Percentiles rank a stretch among this genome's conserved stretches.
Evolutionary conservation across 768 basidiomycete genomes (phyloP).

Genomic region (Tricholoma hemisulphureum): DNA sequence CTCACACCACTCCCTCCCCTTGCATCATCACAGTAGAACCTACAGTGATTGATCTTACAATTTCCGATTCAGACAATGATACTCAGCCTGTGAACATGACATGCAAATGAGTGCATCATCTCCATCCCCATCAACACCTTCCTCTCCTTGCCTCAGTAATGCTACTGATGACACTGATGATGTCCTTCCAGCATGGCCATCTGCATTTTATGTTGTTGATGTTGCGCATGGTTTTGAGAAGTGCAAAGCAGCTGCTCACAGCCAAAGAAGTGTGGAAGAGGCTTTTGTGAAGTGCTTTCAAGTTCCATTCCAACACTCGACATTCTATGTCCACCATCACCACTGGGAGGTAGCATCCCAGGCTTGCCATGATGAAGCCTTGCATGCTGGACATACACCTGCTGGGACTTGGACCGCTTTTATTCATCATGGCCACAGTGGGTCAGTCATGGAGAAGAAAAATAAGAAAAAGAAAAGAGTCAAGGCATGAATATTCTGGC

Average conservation of each 20-base stretch:
- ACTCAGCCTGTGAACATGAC: not conserved
- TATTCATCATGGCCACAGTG: not conserved
- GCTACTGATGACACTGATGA: not conserved
- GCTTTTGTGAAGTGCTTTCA: not conserved
- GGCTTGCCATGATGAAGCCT: not conserved
- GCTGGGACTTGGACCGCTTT: not conserved
- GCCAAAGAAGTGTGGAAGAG: not conserved
- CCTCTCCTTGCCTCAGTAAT: not conserved
- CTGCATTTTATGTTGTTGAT: not conserved
- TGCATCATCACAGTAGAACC: not conserved
- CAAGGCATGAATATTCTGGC: too few relatives aligned
- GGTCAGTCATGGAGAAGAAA: not conserved
- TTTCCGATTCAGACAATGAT: not conserved
- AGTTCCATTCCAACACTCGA: not conserved
- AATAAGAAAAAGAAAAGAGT: not conserved
- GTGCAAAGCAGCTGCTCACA: not conserved
- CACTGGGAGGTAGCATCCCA: not conserved
- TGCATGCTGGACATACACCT: not conserved
- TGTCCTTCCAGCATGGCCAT: not conserved
- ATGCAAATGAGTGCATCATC: not conserved
- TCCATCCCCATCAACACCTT: not conserved
- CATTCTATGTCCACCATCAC: not conserved
- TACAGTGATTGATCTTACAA: not conserved
- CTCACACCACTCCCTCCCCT: not conserved
- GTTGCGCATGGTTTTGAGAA: not conserved